Conservation (phyloP, 176 grass and related monocot species). For the Triticum urartu region DNA sequence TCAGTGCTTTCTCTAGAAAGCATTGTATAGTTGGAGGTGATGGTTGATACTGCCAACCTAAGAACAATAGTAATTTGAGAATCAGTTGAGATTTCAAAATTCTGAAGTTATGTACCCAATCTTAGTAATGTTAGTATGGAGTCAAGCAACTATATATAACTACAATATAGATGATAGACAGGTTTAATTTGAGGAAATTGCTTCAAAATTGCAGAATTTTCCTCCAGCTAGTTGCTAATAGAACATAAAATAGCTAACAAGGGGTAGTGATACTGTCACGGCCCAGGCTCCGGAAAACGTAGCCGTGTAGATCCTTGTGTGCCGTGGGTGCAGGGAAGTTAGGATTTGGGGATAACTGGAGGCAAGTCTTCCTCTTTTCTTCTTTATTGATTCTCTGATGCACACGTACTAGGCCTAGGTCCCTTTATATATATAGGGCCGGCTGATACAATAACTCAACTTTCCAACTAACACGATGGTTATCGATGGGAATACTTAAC, state of each 20-base stretch:
- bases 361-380: neutral
- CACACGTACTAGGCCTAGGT: no score
- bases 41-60: slow-evolving; percentile 98
- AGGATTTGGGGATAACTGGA: neutral
- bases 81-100: slow-evolving; percentile 25
- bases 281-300: neutral
- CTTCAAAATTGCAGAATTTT: neutral
- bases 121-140: neutral
- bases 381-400: no score
- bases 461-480: neutral
- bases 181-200: neutral
- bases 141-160: neutral
- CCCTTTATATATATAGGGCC: neutral
- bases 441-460: neutral
- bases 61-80: slow-evolving; percentile 27
- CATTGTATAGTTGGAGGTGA: slow-evolving; percentile 88
- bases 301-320: neutral
- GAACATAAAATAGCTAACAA: slow-evolving; percentile 8
- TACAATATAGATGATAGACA: neutral
- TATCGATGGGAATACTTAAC: neutral
- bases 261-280: neutral
- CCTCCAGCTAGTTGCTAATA: neutral
- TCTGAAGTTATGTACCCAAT: neutral
- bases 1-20: slow-evolving; percentile 74
- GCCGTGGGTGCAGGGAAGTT: neutral